Evolutionary conservation across 805 yeast genomes (phyloP), one percentile per base, ranked within the genome.

Genomic region (Crinitomyces ghanaensis): DNA sequence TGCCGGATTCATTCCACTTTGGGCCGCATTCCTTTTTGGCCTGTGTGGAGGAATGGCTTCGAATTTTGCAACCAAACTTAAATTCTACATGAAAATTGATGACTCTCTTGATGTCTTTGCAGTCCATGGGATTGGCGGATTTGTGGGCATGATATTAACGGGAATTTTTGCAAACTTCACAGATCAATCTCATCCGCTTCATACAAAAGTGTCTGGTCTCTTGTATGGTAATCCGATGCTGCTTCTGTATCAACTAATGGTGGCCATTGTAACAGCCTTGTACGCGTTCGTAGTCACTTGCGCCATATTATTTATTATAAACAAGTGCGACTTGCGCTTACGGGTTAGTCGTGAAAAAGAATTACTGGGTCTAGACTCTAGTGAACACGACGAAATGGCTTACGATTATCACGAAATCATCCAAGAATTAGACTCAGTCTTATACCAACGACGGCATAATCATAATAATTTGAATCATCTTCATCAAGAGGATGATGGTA

Each of bases 41-140:
- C 60, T 72, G 29, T 60, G 76, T 19, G 78, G 86, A 31, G 88
- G 77, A 19, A 53, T 74, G 35, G 74, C 74, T 24, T 84, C 94
- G 63, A 85, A 86, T 68, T 70, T 73, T 51, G 88, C 93, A 30
- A 84, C 83, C 41, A 93, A 82, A 58, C 56, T 84, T 47, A 85
- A 86, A 65, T 61, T 66, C 45, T 35, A 72, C 38, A 54, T 88
- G 41, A 70, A 68, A 36, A 79, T 88, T 43, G 97, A 88, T 57
- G 97, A 88, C 56, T 95, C 95, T 63, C 68, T 86, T 67, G 96
- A 86, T 57, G 93, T 85, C 31, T 88, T 81, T 62, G 83, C 94
- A 19, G 62, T 83, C 39, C 95, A 85, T 58, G 95, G 93, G 49
- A 75, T 84, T 43, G 95, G 95, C 54, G 95, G 94, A 33, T 66